Conservation (phyloP, 306 rosid genomes). For the Chamaecrista fasciculata region DNA sequence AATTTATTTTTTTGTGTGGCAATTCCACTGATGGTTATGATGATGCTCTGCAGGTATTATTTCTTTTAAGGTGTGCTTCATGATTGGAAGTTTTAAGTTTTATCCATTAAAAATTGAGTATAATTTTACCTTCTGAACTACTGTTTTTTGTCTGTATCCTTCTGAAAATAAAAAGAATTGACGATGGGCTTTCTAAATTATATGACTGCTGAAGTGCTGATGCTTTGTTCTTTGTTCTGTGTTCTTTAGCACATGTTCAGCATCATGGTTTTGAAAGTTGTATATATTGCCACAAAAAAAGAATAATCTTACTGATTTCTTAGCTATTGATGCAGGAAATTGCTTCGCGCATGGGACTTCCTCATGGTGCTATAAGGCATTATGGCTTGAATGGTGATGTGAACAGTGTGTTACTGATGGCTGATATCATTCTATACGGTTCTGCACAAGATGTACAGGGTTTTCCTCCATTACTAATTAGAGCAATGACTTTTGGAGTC, state of each 20-base stretch:
- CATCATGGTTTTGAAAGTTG: conserved; percentile 16
- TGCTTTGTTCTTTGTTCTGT: conserved; percentile 15
- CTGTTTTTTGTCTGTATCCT: not conserved
- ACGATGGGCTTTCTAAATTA: conserved; percentile 6
- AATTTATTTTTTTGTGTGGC: conserved; percentile 87
- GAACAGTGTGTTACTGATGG: conserved; percentile 68
- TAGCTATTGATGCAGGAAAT: conserved; percentile 61
- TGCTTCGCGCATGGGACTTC: conserved; percentile 86
- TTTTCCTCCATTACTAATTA: conserved; percentile 82
- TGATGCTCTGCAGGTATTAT: conserved; percentile 72
- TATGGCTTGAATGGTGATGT: conserved; percentile 80
- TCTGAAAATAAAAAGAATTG: not conserved
- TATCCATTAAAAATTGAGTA: not conserved
- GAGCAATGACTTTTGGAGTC: conserved; percentile 85
- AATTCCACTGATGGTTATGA: conserved; percentile 75
- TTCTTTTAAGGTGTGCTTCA: conserved; percentile 26
- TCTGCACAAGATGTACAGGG: conserved; percentile 90
- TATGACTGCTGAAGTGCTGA: not conserved
- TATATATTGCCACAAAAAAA: conserved; percentile 13
- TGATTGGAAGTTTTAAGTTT: conserved; percentile 16
- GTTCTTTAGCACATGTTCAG: conserved; percentile 16
- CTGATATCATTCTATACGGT: conserved; percentile 90
- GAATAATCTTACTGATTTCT: conserved; percentile 38
- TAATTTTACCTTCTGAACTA: not conserved
- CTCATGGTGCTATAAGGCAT: conserved; percentile 69